Base-by-base conservation (phyloP, 148 eudicot genomes). In the Persicaria maculosa region DNA sequence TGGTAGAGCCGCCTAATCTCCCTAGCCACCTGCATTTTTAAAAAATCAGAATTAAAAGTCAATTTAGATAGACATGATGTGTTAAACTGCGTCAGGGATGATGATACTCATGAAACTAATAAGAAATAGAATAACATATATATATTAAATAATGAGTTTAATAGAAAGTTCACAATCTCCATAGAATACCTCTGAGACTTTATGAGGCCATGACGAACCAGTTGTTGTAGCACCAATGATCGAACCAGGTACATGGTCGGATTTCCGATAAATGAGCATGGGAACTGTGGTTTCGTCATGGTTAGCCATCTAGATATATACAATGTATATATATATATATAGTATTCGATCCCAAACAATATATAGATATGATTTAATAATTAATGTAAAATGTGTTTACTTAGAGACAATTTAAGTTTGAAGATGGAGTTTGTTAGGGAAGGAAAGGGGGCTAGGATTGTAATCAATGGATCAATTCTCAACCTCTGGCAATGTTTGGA, bases 1-100 rank as follows among this genome's bases (percentile, higher is more conserved):
- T 45, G n/a, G 80, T 79, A 89, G 3, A 92, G 82, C 65, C 80
- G 82, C 50, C 79, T 85, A 20, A 77, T 78, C 83, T 89, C 92
- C 47, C 72, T 62, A 44, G 79, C 81, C 74, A 84, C 85, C 97
- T 91, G 80, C 72, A 68, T 68, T 20, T 19, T 53, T 16, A 4
- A 54, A 16, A 54, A 53, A 15, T 14, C 16, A 14, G 1, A 11
- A 4, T 4, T 14, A 53, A 53, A 53, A 12, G 40, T 31, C 40
- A 31, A 53, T 53, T 53, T 15, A 53, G 22, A 54, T 4, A 5
- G 58, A 54, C 58, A 6, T 54, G 19, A 54, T 54, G 19, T 53
- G 20, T 12, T 50, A 1, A 7, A 16, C 20, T 54, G 58, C 16
- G 19, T 54, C 31, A 31, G 19, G n/a, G 64, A 58, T 58, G 6